Evolutionary conservation across 805 yeast species (phyloP).

Genomic region (Candida anglica): DNA sequence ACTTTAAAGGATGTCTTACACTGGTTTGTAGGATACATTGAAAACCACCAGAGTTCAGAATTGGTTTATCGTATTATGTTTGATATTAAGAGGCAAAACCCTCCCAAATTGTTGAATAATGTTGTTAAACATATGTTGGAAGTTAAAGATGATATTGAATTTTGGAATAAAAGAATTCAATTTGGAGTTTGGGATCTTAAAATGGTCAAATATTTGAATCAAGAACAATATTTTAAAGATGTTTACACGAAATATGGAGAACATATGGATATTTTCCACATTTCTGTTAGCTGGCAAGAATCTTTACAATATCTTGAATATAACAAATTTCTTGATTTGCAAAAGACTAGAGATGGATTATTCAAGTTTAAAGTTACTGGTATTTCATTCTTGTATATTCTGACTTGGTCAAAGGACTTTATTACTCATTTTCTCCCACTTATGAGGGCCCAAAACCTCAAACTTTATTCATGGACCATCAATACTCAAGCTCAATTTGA

Average conservation of each 20-base stretch:
- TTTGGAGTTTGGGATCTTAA: slow-evolving; percentile 40
- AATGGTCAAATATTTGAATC: slow-evolving; percentile 35
- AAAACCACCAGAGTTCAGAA: slow-evolving; percentile 5
- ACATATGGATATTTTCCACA: slow-evolving; percentile 20
- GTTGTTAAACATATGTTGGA: slow-evolving; percentile 25
- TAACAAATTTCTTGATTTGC: slow-evolving; percentile 28
- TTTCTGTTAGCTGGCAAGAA: slow-evolving; percentile 30
- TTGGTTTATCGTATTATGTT: slow-evolving; percentile 20
- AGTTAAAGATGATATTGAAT: slow-evolving; percentile 24
- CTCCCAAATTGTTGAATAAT: slow-evolving; percentile 26
- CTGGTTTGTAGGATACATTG: slow-evolving; percentile 26
- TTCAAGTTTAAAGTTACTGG: slow-evolving; percentile 28
- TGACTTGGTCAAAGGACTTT: slow-evolving; percentile 35
- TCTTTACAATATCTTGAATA: slow-evolving; percentile 30
- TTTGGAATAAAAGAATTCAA: slow-evolving; percentile 36
- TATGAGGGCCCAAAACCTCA: slow-evolving; percentile 25
- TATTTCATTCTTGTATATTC: slow-evolving; percentile 31
- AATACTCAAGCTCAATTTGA: slow-evolving; percentile 32
- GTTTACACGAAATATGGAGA: slow-evolving; percentile 10
- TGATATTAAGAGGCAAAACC: slow-evolving; percentile 37
- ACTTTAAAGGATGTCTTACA: slow-evolving; percentile 27
- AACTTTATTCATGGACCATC: slow-evolving; percentile 37
- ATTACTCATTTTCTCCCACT: slow-evolving; percentile 34
- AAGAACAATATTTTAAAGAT: slow-evolving; percentile 30
- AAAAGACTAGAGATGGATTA: slow-evolving; percentile 11